phyloP scores from a whole-genome alignment of 2,329 filamentous ascomycete genomes.

The Trichoderma sp. region DNA sequence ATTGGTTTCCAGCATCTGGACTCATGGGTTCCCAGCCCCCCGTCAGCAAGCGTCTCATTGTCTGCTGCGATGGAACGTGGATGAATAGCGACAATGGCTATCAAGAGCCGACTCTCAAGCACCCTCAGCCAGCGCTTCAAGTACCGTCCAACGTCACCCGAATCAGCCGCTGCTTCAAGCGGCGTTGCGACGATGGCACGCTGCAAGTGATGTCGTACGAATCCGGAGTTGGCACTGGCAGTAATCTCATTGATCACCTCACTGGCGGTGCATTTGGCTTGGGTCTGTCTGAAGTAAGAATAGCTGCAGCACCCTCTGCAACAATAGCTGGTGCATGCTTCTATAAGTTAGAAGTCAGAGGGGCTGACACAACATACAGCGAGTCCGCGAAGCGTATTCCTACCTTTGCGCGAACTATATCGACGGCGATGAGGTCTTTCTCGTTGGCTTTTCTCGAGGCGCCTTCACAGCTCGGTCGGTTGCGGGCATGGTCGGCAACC shows the following conservation, averaged over 20 bases:
- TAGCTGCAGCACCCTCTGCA: not conserved
- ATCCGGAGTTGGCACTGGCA: slow-evolving; percentile 60
- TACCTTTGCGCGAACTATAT: slow-evolving; percentile 65
- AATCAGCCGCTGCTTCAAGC: slow-evolving; percentile 59
- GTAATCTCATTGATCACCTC: slow-evolving; percentile 52
- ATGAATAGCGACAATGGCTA: slow-evolving; percentile 56
- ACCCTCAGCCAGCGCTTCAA: slow-evolving; percentile 48
- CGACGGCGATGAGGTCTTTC: slow-evolving; percentile 58
- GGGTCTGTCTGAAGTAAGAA: slow-evolving; percentile 54
- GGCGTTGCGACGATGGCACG: slow-evolving; percentile 52
- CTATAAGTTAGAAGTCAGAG: too few species aligned
- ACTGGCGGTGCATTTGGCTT: slow-evolving; percentile 59
- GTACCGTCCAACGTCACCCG: slow-evolving; percentile 63
- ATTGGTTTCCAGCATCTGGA: not conserved
- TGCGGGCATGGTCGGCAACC: slow-evolving; percentile 53
- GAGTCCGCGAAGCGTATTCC: slow-evolving; percentile 62
- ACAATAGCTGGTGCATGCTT: too few species aligned
- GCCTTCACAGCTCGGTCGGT: slow-evolving; percentile 62
- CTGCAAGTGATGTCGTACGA: slow-evolving; percentile 64
- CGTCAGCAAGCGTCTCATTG: slow-evolving; percentile 50
- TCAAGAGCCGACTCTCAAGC: slow-evolving; percentile 44
- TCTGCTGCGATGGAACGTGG: slow-evolving; percentile 59
- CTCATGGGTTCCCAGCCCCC: slow-evolving; percentile 14
- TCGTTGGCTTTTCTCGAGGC: slow-evolving; percentile 61
- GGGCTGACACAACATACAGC: slow-evolving; percentile 38